Conservation (phyloP, 2,329 filamentous ascomycete species). For the Epichloe sibirici region DNA sequence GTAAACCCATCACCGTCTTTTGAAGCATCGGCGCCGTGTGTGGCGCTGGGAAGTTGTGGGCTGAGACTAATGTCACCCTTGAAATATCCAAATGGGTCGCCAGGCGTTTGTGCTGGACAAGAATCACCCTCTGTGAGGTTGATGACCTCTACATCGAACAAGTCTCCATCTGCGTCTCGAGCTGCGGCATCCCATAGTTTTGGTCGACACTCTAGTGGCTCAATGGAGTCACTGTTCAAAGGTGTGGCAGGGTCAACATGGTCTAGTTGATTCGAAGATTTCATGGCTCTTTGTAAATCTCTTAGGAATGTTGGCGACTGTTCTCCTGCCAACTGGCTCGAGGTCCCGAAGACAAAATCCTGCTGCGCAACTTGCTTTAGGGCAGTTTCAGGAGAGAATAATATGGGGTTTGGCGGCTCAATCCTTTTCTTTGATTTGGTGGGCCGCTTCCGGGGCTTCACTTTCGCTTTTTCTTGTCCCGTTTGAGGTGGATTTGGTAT, state of each 20-base stretch:
- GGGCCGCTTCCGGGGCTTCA: constrained; percentile 20
- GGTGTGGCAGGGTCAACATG: constrained; percentile 27
- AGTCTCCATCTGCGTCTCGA: constrained; percentile 49
- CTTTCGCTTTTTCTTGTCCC: constrained; percentile 18
- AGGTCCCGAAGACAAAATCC: constrained; percentile 75
- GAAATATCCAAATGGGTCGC: constrained; percentile 29
- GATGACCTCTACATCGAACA: constrained; percentile 51
- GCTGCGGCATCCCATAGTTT: constrained; percentile 61
- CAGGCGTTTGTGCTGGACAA: constrained; percentile 9
- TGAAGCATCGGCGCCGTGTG: background rate
- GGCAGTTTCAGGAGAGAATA: constrained; percentile 60
- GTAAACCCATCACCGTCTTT: constrained; percentile 12
- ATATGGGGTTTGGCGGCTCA: constrained; percentile 29
- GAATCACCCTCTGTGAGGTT: constrained; percentile 39
- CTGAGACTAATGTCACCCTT: constrained; percentile 7
- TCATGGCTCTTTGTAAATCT: constrained; percentile 50
- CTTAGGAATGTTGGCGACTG: constrained; percentile 55
- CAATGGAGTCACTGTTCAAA: constrained; percentile 26
- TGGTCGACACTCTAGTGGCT: constrained; percentile 17
- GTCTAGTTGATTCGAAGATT: constrained; percentile 38
- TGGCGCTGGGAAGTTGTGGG: background rate
- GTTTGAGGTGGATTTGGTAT: constrained; percentile 7
- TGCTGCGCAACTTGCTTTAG: constrained; percentile 53
- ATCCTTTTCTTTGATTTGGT: constrained; percentile 28
- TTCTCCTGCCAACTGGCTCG: constrained; percentile 66